These are phyloP conservation scores for Thelephora ganbajun DNA, from an alignment of 768 basidiomycete genomes.

Conservation along the genomic window DNA sequence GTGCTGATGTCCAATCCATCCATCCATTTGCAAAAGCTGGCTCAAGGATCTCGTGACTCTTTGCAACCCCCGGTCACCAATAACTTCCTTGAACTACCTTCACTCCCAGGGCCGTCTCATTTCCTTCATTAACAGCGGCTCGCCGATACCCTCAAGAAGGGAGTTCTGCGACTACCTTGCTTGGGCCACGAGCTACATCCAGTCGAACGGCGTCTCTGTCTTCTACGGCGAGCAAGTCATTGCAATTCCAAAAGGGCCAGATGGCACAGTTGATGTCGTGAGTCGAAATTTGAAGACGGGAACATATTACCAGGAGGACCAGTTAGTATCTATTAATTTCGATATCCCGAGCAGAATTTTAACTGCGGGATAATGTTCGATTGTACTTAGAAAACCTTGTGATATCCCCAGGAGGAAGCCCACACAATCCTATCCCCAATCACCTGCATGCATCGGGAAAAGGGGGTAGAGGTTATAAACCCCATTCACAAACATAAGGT, in stretches of 20 bases:
- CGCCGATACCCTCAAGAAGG: conserved; percentile 34
- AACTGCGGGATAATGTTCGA: not conserved
- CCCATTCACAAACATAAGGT: no score
- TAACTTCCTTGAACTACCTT: conserved; percentile 40
- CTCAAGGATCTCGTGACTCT: conserved; percentile 42
- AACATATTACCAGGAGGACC: conserved; percentile 19
- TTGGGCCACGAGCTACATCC: conserved; percentile 34
- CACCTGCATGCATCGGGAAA: no score
- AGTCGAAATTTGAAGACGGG: conserved; percentile 22
- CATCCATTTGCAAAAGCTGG: conserved; percentile 29
- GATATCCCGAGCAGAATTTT: not conserved
- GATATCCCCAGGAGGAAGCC: conserved; percentile 35
- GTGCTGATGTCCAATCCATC: no score
- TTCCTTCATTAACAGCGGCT: conserved; percentile 39
- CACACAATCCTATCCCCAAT: conserved; percentile 22
- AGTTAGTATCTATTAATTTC: conserved; percentile 18
- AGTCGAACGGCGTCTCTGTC: conserved; percentile 27
- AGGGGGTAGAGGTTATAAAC: no score
- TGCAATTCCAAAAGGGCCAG: conserved; percentile 19
- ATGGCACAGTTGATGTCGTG: conserved; percentile 23
- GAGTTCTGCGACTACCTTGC: conserved; percentile 41
- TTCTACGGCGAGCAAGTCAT: conserved; percentile 34
- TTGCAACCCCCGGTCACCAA: conserved; percentile 33
- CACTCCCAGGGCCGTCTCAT: conserved; percentile 33
- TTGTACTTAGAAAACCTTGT: conserved; percentile 28